Conservation (phyloP, 805 yeast species). For the Saccharomycopsis malanga region DNA sequence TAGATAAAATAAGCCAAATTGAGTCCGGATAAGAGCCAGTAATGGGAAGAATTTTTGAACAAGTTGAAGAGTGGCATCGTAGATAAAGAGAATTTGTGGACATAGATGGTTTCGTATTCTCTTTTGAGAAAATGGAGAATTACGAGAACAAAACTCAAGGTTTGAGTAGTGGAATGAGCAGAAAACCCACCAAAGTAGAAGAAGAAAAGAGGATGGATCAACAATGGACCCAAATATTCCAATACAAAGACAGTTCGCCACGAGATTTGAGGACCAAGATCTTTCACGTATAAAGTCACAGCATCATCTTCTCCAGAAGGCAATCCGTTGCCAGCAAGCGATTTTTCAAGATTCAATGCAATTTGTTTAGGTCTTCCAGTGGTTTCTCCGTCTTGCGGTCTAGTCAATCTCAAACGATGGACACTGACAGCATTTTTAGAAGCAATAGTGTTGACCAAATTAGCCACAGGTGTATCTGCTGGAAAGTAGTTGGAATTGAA, state of each 20-base stretch:
- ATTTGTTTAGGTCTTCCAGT: constrained; percentile 27
- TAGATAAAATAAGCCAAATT: constrained; percentile 44
- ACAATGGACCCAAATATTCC: constrained; percentile 86
- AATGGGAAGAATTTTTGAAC: constrained; percentile 84
- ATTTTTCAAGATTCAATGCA: constrained; percentile 25
- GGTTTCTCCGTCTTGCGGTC: constrained; percentile 25
- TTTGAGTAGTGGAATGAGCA: constrained; percentile 46
- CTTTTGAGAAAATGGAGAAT: constrained; percentile 78
- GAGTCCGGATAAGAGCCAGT: constrained; percentile 85
- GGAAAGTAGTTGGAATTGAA: constrained; percentile 31
- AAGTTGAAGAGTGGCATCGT: constrained; percentile 90
- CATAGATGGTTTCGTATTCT: constrained; percentile 76
- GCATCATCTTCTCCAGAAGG: constrained; percentile 36
- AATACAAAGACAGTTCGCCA: constrained; percentile 87
- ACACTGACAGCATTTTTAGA: constrained; percentile 36
- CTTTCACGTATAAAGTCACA: constrained; percentile 60
- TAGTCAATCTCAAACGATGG: constrained; percentile 52
- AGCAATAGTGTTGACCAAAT: constrained; percentile 39
- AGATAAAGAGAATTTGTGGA: constrained; percentile 78
- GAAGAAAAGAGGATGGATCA: constrained; percentile 70
- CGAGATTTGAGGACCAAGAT: constrained; percentile 85
- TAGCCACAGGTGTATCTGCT: constrained; percentile 33
- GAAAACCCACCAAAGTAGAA: constrained; percentile 30
- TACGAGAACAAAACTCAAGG: constrained; percentile 46
- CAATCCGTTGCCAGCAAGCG: constrained; percentile 35